These are phyloP conservation scores for Dalbergia oliveri DNA, from an alignment of 306 rosid genomes.

Conservation along the genomic window DNA sequence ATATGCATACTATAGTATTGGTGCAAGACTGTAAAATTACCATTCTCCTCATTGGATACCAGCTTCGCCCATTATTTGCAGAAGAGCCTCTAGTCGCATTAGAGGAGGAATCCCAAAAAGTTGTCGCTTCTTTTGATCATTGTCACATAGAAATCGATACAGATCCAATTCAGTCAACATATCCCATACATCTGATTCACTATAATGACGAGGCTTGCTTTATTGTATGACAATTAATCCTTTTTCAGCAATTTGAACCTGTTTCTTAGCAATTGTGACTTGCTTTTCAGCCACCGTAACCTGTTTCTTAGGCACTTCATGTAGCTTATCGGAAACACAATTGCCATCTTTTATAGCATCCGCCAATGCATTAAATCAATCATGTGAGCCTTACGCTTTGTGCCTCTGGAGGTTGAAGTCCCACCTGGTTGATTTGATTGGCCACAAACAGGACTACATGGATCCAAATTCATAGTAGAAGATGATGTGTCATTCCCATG, in stretches of 20 bases:
- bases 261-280: not conserved
- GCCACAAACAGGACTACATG: not conserved
- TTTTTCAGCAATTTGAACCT: not conserved
- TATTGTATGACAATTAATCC: not conserved
- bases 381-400: not conserved
- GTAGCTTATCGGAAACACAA: not conserved
- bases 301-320: not conserved
- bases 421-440: not conserved
- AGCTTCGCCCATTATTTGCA: not conserved
- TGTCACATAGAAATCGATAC: not conserved
- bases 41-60: not conserved
- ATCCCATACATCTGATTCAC: not conserved
- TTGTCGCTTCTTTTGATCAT: not conserved
- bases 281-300: not conserved
- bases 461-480: not conserved
- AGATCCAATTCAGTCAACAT: not conserved
- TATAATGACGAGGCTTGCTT: not conserved
- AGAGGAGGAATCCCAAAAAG: not conserved
- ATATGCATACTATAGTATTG: too few species aligned
- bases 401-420: not conserved
- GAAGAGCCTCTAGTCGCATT: not conserved
- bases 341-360: not conserved
- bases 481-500: not conserved
- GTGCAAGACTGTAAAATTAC: too few species aligned
- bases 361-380: not conserved